phyloP scores from a whole-genome alignment of 805 yeast genomes.

The Yarrowia sp. region DNA sequence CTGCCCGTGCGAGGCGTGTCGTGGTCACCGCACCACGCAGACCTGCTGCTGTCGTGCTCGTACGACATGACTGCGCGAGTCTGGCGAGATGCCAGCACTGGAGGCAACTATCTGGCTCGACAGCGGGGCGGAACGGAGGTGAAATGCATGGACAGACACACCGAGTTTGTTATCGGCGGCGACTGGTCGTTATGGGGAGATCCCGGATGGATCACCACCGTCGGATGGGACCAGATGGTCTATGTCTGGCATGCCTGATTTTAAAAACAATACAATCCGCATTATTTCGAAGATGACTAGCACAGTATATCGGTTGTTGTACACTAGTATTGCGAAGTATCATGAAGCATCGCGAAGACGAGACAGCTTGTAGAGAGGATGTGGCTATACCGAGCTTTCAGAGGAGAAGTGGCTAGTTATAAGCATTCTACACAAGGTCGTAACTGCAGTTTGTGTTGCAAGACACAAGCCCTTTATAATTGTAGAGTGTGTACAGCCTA shows the following conservation, averaged over 20 bases:
- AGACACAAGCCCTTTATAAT: too few relatives aligned
- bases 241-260: constrained; percentile 76
- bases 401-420: too few relatives aligned
- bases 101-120: constrained; percentile 36
- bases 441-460: too few relatives aligned
- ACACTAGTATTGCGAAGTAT: too few relatives aligned
- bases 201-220: constrained; percentile 92
- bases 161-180: constrained; percentile 87
- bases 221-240: constrained; percentile 96
- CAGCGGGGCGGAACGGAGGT: constrained; percentile 44
- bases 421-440: too few relatives aligned
- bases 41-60: constrained; percentile 68
- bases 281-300: too few relatives aligned
- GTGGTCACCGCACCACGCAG: constrained; percentile 88
- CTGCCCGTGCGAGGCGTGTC: constrained; percentile 77
- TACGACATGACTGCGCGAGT: constrained; percentile 91
- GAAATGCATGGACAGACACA: constrained; percentile 63
- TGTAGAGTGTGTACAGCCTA: too few relatives aligned
- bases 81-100: constrained; percentile 63
- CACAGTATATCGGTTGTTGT: too few relatives aligned
- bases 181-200: constrained; percentile 97
- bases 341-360: too few relatives aligned
- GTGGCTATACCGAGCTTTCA: too few relatives aligned
- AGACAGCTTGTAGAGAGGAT: too few relatives aligned
- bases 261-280: background rate